phyloP scores from a whole-genome alignment of 306 rosid genomes.

The Argentina anserina region DNA sequence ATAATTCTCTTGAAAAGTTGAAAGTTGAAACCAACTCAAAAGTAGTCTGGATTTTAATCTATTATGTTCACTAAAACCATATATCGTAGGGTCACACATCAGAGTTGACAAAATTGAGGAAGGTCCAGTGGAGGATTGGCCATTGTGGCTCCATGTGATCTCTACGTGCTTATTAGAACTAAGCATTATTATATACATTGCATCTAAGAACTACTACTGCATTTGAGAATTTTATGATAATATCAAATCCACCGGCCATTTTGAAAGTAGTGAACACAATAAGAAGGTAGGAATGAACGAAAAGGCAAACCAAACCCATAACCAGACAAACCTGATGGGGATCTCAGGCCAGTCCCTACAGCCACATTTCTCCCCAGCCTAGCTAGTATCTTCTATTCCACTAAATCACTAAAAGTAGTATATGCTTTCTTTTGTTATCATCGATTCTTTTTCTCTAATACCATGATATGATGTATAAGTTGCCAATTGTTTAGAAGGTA shows the following conservation, averaged over 20 bases:
- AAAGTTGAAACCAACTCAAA: neutral
- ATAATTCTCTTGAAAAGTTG: neutral
- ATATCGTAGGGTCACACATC: constrained; percentile 15
- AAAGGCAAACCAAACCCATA: constrained; percentile 15
- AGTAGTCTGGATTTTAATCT: neutral
- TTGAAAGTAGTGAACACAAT: neutral
- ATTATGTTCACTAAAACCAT: neutral
- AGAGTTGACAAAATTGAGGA: constrained; percentile 18
- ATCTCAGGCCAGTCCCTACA: constrained; percentile 9
- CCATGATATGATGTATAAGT: neutral
- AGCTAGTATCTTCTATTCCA: constrained; percentile 19
- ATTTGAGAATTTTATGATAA: neutral
- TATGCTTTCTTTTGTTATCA: neutral
- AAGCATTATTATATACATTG: neutral
- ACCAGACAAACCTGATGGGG: constrained; percentile 22
- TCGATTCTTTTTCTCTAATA: neutral
- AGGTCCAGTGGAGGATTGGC: neutral
- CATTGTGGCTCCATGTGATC: constrained; percentile 8
- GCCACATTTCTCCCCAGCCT: constrained; percentile 8
- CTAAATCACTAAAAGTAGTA: neutral
- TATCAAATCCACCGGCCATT: constrained; percentile 38
- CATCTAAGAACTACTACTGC: neutral
- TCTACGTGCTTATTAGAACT: constrained; percentile 9
- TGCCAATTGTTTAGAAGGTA: neutral
- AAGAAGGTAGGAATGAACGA: neutral